A percentile compares a stretch with the other conserved stretches of the same genome.
phyloP scores from a whole-genome alignment of 805 yeast genomes.

The Teunomyces panamensis region DNA sequence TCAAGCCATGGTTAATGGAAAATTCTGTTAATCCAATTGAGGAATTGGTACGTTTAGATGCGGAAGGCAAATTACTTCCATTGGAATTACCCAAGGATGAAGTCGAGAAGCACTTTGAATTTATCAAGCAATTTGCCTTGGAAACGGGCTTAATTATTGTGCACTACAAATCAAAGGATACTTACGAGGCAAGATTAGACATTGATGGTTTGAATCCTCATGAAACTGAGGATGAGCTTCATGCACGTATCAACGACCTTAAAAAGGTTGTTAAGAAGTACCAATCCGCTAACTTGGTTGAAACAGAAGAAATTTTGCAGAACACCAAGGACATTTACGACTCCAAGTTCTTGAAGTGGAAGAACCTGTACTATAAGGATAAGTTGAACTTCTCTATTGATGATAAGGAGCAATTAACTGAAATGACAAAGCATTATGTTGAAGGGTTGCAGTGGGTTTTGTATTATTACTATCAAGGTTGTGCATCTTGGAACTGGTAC shows the following conservation, averaged over 20 bases:
- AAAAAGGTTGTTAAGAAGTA: conserved; percentile 60
- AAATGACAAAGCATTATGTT: conserved; percentile 73
- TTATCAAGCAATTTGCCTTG: conserved; percentile 60
- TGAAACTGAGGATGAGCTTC: conserved; percentile 65
- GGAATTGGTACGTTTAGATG: conserved; percentile 35
- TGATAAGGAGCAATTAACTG: conserved; percentile 57
- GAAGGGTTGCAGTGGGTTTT: conserved; percentile 98
- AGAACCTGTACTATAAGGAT: conserved; percentile 77
- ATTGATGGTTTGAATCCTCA: conserved; percentile 69
- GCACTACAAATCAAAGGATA: conserved; percentile 56
- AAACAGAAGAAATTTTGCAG: conserved; percentile 51
- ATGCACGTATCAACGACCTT: conserved; percentile 48
- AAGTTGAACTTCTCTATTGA: conserved; percentile 69
- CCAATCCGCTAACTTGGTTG: conserved; percentile 61
- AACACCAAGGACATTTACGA: conserved; percentile 61
- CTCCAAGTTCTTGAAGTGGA: conserved; percentile 76
- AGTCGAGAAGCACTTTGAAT: conserved; percentile 51
- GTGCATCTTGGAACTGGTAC: conserved; percentile 96
- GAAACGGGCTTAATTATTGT: conserved; percentile 65
- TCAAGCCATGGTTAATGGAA: conserved; percentile 50
- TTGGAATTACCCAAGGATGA: conserved; percentile 46
- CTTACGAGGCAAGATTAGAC: conserved; percentile 61
- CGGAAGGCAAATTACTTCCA: conserved; percentile 21
- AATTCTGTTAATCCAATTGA: conserved; percentile 24
- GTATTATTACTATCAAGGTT: conserved; percentile 84